phyloP scores from a whole-genome alignment of 129 eudicot species.

The Smallanthus sonchifolius region DNA sequence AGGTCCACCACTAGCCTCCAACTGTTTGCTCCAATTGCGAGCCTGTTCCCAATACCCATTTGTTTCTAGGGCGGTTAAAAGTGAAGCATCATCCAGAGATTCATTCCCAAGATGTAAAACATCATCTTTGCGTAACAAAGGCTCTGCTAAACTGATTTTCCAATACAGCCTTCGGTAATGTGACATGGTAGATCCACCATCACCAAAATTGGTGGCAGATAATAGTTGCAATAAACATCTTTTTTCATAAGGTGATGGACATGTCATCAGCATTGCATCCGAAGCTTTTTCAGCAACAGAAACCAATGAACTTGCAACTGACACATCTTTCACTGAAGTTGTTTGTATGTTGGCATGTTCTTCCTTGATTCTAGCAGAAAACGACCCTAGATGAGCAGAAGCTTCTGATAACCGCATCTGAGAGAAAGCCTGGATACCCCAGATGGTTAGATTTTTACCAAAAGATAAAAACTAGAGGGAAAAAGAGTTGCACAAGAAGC shows the following conservation, averaged over 20 bases:
- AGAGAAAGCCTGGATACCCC: constrained; percentile 65
- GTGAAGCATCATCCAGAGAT: constrained; percentile 79
- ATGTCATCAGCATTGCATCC: constrained; percentile 70
- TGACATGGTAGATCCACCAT: constrained; percentile 73
- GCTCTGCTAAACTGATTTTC: constrained; percentile 94
- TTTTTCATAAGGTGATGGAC: constrained; percentile 94
- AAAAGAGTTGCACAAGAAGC: neutral
- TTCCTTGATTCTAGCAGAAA: constrained; percentile 80
- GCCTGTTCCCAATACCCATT: constrained; percentile 97
- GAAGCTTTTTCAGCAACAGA: constrained; percentile 86
- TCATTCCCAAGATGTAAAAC: constrained; percentile 75
- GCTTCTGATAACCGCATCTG: constrained; percentile 97
- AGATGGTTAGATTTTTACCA: neutral
- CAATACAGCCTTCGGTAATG: constrained; percentile 66
- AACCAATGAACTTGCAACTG: constrained; percentile 59
- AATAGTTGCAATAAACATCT: constrained; percentile 83
- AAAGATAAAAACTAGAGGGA: neutral
- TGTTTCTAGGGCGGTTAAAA: constrained; percentile 64
- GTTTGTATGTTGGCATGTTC: constrained; percentile 47
- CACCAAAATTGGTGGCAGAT: constrained; percentile 82
- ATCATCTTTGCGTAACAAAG: constrained; percentile 75
- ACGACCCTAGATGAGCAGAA: constrained; percentile 84
- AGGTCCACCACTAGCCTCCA: constrained; percentile 86
- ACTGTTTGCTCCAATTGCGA: constrained; percentile 77
- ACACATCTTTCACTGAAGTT: constrained; percentile 42